Evolutionary conservation across 2,329 filamentous ascomycete genomes (phyloP).

Genomic region (Daldinia eschscholtzii): DNA sequence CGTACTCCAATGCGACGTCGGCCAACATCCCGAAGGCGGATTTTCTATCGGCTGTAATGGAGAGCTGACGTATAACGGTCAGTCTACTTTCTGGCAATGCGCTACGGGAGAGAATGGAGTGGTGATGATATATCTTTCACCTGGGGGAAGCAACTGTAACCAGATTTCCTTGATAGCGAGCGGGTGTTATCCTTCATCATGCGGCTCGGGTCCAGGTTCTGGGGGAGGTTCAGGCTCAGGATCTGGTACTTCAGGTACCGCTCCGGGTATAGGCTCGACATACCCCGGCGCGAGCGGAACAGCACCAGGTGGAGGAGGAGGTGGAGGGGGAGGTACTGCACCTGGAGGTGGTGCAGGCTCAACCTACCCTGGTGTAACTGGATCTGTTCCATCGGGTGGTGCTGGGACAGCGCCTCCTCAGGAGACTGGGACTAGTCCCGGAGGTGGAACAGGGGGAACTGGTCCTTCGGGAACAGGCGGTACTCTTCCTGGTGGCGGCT

Average conservation of each 20-base stretch:
- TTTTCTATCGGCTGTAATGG: conserved; percentile 68
- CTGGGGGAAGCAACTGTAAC: conserved; percentile 60
- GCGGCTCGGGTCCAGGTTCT: conserved; percentile 20
- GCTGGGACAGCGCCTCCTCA: not conserved
- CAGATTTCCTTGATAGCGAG: conserved; percentile 60
- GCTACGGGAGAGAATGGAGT: conserved; percentile 64
- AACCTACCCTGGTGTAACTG: not conserved
- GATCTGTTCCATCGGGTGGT: not conserved
- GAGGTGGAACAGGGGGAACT: conserved; percentile 1
- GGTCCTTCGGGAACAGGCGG: not conserved
- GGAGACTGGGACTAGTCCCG: not conserved
- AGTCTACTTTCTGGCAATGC: conserved; percentile 70
- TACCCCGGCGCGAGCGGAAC: conserved; percentile 18
- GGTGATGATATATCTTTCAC: conserved; percentile 65
- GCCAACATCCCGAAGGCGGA: conserved; percentile 62
- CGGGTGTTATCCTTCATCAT: conserved; percentile 50
- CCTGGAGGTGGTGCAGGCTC: conserved; percentile 15
- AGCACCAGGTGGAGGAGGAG: conserved; percentile 6
- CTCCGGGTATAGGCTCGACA: conserved; percentile 14
- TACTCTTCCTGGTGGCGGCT: not conserved
- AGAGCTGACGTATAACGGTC: conserved; percentile 63
- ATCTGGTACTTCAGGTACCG: conserved; percentile 17
- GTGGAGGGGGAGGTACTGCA: not conserved
- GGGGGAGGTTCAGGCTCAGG: conserved; percentile 9
- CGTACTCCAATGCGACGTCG: conserved; percentile 71